Evolutionary conservation across 139 green algal species (phyloP), one percentile per base, ranked within the genome.

Genomic region (Micractinium conductrix): DNA sequence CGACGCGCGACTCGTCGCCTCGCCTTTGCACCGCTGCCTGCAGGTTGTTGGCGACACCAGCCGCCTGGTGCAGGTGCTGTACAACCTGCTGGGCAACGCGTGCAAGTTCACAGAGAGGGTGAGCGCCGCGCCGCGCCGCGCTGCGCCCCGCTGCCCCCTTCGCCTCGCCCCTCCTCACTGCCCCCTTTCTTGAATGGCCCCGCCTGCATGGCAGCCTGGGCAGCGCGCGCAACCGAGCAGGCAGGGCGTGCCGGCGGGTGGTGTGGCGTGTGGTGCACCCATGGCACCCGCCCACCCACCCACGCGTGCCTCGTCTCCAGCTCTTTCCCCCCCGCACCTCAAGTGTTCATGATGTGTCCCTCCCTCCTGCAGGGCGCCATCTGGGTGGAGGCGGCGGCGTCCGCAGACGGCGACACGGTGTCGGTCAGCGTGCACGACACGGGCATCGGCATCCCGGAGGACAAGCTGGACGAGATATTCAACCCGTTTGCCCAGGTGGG

Each of bases 401-500:
- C 35, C 12, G 33, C 28, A 26, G 60, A 67, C 35, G 70, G 75
- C 22, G 83, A 74, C 63, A 81, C 84, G 28, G 70, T 92, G 48
- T 43, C 84, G 26, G 84, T 94, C 38, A 63, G 72, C 37, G 86
- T 94, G 40, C 53, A 84, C 42, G 91, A 94, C 86, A 93, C 88
- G 16, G 91, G 91, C 84, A 91, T 93, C 28, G 92, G 92, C 60
- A 94, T 95, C 80, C 84, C 92, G 7, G 35, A 63, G 22, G 84
- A 91, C 72, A 90, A 90, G 33, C 85, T 94, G 44, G 81, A 88
- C 22, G 62, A 78, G 33, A 93, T 95, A 42, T 95, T 93, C 85
- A 85, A 81, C 17, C 88, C 89, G 28, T 95, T 95, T 86, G 86
- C 87, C n/a, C 92, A 97, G 91, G 93, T 91, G 78, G 88, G 92